Evolutionary conservation across 2,329 filamentous ascomycete genomes (phyloP), one percentile per base, ranked within the genome.

Genomic region (Mycocentrospora acerina): DNA sequence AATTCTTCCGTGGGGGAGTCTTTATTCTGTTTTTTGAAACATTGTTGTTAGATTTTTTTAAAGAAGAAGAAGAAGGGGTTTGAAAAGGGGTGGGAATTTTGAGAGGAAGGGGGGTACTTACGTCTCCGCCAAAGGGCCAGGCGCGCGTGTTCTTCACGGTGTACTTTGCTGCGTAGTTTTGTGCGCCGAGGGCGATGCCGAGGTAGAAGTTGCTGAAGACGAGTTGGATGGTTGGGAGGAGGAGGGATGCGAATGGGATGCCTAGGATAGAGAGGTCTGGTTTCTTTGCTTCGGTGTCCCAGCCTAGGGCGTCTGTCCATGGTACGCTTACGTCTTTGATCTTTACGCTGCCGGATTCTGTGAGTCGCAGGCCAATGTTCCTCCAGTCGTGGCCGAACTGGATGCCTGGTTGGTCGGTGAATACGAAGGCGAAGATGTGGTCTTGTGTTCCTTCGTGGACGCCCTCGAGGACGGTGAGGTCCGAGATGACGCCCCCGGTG

Each of bases 181-280:
- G 67, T 0, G 80, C 76, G 1, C 82, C 81, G 29, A 75, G 71
- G 0, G 80, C 77, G 43, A 84, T 84, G 2, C 81, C 81, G 1
- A 84, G 67, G 56, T 85, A 83, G 54, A 85, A 81, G 58, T 84
- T 84, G 55, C 71, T 73, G 62, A 85, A 85, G n/a, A 82, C 77
- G 0, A 84, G 72, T 56, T 85, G 81, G 42, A 84, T 82, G 0
- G 77, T 79, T 0, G 81, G 81, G 0, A 85, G 70, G 6, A 85
- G 67, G n/a, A 85, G 57, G 3, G 71, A 74, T 0, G 75, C 75
- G 46, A 78, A 83, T 0, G 78, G 74, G 24, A 81, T 73, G 2
- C 66, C 66, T 3, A 83, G 62, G 3, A 79, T 59, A 1, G 70
- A 67, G 0, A 72, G 69, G 24, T 77, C 67, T 0, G 79, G 80